A percentile compares a stretch with the other conserved stretches of the same genome.
phyloP scores from a whole-genome alignment of 257 asterid genomes.

The Fraxinus excelsior region DNA sequence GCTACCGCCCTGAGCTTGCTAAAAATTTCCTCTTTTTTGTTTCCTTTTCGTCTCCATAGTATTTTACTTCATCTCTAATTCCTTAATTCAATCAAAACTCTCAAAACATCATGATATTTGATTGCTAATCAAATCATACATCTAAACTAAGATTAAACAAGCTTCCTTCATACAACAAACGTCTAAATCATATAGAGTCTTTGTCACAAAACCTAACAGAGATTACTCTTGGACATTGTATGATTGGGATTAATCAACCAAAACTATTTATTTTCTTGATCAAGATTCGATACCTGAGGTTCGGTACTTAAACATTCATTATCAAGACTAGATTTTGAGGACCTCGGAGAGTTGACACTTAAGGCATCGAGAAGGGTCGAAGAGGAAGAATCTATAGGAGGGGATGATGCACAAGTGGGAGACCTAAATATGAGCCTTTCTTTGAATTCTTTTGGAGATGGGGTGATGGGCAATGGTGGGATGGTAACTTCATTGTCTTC shows the following conservation, averaged over 20 bases:
- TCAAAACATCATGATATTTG: no score
- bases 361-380: conserved; percentile 47
- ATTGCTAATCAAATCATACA: no score
- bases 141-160: no score
- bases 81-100: no score
- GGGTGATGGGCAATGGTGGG: conserved; percentile 64
- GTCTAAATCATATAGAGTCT: no score
- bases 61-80: no score
- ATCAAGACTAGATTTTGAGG: conserved; percentile 26
- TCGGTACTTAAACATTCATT: conserved; percentile 25
- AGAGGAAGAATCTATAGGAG: conserved; percentile 37
- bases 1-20: no score
- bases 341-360: conserved; percentile 34
- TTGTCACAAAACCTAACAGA: no score
- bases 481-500: conserved; percentile 60
- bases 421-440: conserved; percentile 72
- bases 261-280: conserved; percentile 42
- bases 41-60: no score
- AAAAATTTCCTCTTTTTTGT: no score
- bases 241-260: conserved; percentile 73
- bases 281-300: conserved; percentile 30
- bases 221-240: conserved; percentile 49
- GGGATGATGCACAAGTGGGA: conserved; percentile 44
- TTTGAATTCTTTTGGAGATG: conserved; percentile 53
- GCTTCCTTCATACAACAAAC: no score